Base-by-base conservation (phyloP, 345 rosid species). In the Populus nigra region DNA sequence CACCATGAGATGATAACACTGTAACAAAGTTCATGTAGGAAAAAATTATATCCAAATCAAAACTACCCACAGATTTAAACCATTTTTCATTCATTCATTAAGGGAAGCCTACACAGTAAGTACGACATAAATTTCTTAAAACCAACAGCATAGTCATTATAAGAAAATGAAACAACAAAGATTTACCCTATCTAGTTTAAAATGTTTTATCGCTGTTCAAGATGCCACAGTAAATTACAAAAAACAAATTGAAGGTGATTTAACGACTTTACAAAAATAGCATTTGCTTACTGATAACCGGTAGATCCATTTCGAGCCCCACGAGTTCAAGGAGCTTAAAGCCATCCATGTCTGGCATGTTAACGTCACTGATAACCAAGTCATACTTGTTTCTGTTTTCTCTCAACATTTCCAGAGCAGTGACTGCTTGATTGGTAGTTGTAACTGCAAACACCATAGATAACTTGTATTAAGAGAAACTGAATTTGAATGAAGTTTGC, bases 1-100 rank as follows among this genome's bases (percentile, higher is more conserved):
- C 98, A 43, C 99, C 86, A 55, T 91, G 88, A 5, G 93, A 89
- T 8, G 99, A 95, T 84, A 96, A 82, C 98, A 93, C 99, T 94
- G 85, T 23, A 79, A 74, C 75, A 78, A 75, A 76, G 65, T 75
- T 68, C 41, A 50, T 31, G 69, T 3, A 36, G 6, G 17, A 50
- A 73, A 77, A n/a, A 73, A 11, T 23, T 15, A 75, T 39, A 35
- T 68, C 66, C 33, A 79, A n/a, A 8, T 18, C 68, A 10, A 50
- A 20, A 35, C 16, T 17, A 67, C 16, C 31, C n/a, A 69, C 4
- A 4, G 25, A 35, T 38, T 57, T 27, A 35, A 63, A 69, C 65
- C 36, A 79, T 49, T 59, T 45, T 25, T 39, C 23, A 45, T 41
- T 2, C 5, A 66, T 22, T 59, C 69, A 3, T 22, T 31, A 71